phyloP scores from a whole-genome alignment of 164 flowering plant species.

The Annona squamosa region DNA sequence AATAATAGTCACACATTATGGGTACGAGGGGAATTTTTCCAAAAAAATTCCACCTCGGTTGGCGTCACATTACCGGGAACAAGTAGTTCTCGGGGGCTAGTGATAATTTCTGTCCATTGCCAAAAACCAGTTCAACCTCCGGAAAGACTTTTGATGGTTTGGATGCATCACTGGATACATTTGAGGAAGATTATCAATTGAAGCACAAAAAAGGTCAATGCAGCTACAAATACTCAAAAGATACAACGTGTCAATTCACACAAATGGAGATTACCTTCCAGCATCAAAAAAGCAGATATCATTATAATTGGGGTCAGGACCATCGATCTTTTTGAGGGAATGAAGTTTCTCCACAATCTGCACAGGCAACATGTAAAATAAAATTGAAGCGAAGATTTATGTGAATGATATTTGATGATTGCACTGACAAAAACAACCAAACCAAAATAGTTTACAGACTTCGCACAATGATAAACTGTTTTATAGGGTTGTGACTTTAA shows the following conservation, averaged over 20 bases:
- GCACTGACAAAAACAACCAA: neutral
- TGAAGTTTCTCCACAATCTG: conserved; percentile 62
- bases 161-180: conserved; percentile 48
- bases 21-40: no score
- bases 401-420: neutral
- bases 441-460: neutral
- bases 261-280: conserved; percentile 49
- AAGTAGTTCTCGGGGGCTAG: conserved; percentile 92
- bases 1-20: no score
- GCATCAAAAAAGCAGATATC: conserved; percentile 94
- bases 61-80: conserved; percentile 46
- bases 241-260: neutral
- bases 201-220: conserved; percentile 1
- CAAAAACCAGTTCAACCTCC: conserved; percentile 72
- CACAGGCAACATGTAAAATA: conserved; percentile 1
- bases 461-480: neutral
- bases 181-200: conserved; percentile 1
- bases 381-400: no score
- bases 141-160: conserved; percentile 71
- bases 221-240: neutral
- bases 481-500: neutral
- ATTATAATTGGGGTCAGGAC: conserved; percentile 85
- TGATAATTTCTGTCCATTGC: conserved; percentile 57
- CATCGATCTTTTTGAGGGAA: conserved; percentile 54
- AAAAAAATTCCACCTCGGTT: no score